Base-by-base conservation (phyloP, 768 basidiomycete genomes). In the Lactifluus subvellereus region DNA sequence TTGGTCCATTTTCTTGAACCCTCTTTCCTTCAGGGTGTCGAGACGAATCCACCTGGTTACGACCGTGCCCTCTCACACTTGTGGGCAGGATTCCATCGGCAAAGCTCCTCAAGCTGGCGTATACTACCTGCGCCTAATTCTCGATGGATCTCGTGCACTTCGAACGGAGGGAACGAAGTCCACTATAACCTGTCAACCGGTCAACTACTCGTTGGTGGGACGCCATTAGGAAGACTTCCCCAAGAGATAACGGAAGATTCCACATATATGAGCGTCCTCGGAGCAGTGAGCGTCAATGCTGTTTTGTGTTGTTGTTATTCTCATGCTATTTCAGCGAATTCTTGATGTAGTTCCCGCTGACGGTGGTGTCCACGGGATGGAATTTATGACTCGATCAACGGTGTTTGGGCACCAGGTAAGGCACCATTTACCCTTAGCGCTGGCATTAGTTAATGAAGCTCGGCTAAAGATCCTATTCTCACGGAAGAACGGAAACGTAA, bases 121-220 rank as follows among this genome's bases (percentile, higher is more conserved):
- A 27, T 27, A 27, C 27, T 27, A 1, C 27, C 27, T 27, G 27
- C 27, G 27, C 27, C 27, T 27, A 27, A 27, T 27, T 27, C 27
- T 27, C 27, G 27, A 27, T 27, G 27, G 27, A 27, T 27, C 27
- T 27, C 27, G 2, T 27, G 27, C 27, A 27, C 27, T 27, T 1
- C 3, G 27, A 27, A 2, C 2, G 27, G 27, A 27, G 27, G 27
- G 27, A 27, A 27, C 27, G 27, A 27, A 27, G 27, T 27, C 27
- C 27, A 27, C 27, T 27, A 27, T 27, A 27, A 27, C 27, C 27
- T 27, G 27, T 3, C 3, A 27, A 27, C 27, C 18, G 80, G 80
- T 13, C 54, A 67, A 27, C 69, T 83, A 1, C 71, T 81, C 18
- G 71, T 83, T 10, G 68, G 77, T 11, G 80, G 80, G 7, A 73